Base-by-base conservation (phyloP, 768 basidiomycete genomes). In the Rhizopogon rudus region DNA sequence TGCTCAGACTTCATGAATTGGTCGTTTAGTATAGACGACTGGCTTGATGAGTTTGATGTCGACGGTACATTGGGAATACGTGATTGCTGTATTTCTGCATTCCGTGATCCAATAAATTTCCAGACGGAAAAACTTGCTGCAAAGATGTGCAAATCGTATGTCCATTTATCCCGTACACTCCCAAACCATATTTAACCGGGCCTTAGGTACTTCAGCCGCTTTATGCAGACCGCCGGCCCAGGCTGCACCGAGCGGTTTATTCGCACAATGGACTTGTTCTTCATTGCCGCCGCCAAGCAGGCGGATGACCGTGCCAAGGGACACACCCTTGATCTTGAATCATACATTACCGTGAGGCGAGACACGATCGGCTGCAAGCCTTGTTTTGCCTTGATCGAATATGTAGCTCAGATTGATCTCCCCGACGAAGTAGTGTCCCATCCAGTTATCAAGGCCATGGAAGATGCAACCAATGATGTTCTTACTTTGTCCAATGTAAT, bases 1-100 rank as follows among this genome's bases (percentile, higher is more conserved):
- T 78, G 84, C 57, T 80, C 81, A 2, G 87, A 89, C 68, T 88
- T 86, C 62, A 80, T 88, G 81, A 71, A 69, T 59, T 74, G 68
- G 62, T 60, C 75, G 40, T 76, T 77, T 42, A 72, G 72, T 43
- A 61, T 75, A 57, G 75, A 77, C 59, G 73, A 76, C 57, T 68
- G 74, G 67, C 62, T 71, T 22, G 76, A 76, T 40, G 76, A 73
- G 40, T 70, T 70, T 40, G 70, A 71, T 48, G 64, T 63, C n/a
- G 61, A 53, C 4, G 57, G 67, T 41, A 66, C 67, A 10, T 65
- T 66, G 57, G 65, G 68, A 1, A 66, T 69, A 66, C 63, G 70
- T 6, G 61, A 63, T 33, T 56, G 48, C 41, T 71, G 70, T 52
- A 68, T 69, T 44, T 54, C 60, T 16, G 66, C 68, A 22, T 70